These are phyloP conservation scores for Candida frijolesensis DNA, from an alignment of 1,139 yeast species.

Conservation along the genomic window DNA sequence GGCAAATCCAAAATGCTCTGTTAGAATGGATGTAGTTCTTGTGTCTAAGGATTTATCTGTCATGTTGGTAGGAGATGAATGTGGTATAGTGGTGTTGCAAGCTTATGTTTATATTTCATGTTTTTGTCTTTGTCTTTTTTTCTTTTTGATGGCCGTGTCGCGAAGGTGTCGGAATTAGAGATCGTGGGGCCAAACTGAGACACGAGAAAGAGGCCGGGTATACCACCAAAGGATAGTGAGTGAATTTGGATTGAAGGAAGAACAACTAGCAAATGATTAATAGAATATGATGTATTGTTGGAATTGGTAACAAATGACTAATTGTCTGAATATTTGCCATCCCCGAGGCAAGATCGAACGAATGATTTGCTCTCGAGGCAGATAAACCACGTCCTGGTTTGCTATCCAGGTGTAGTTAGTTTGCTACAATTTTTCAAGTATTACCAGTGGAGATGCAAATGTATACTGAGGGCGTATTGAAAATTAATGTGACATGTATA, in stretches of 20 bases:
- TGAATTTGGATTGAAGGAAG: slow-evolving; percentile 18
- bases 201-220: no score
- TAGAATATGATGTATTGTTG: slow-evolving; percentile 60
- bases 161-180: no score
- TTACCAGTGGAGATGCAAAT: slow-evolving; percentile 54
- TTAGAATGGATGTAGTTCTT: slow-evolving; percentile 35
- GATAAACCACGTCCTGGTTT: slow-evolving; percentile 91
- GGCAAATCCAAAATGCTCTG: slow-evolving; percentile 86
- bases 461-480: slow-evolving; percentile 17
- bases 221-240: no score
- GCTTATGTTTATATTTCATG: not conserved
- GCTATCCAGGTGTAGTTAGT: slow-evolving; percentile 75
- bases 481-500: not conserved
- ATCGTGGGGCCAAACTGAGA: no score
- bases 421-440: slow-evolving; percentile 60
- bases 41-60: slow-evolving; percentile 11
- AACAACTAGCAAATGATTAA: slow-evolving; percentile 31
- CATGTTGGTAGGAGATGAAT: not conserved
- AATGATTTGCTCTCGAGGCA: slow-evolving; percentile 72
- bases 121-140: no score
- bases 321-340: slow-evolving; percentile 50
- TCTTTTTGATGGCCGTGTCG: no score
- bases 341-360: slow-evolving; percentile 83
- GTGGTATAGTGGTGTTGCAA: not conserved
- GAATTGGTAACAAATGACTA: slow-evolving; percentile 53